Conservation (phyloP, 768 basidiomycete genomes). For the Tricholoma terreum region DNA sequence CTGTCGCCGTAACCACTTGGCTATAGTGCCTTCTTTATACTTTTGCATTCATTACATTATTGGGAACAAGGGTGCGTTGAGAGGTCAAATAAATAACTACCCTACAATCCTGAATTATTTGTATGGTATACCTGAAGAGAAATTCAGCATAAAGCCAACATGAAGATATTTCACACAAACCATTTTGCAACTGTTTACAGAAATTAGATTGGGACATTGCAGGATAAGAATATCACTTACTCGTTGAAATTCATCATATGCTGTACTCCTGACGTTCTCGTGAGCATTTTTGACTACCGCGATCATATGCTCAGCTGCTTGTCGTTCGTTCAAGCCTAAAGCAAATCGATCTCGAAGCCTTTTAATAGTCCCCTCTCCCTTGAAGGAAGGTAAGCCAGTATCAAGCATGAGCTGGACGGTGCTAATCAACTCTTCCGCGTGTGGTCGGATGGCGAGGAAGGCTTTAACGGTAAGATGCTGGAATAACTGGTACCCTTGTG, state of each 20-base stretch:
- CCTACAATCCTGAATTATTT: constrained; percentile 25
- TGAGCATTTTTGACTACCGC: constrained; percentile 86
- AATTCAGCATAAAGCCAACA: neutral
- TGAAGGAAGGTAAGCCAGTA: constrained; percentile 94
- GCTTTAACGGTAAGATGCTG: constrained; percentile 93
- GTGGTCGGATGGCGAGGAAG: constrained; percentile 94
- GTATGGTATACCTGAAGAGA: constrained; percentile 40
- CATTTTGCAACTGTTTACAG: constrained; percentile 36
- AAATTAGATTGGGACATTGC: neutral
- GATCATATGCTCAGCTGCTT: constrained; percentile 95
- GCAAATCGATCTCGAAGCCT: constrained; percentile 86
- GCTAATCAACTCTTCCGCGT: constrained; percentile 85
- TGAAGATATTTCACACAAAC: constrained; percentile 19
- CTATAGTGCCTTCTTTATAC: constrained; percentile 44
- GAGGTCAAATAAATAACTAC: neutral
- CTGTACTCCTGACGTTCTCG: constrained; percentile 90
- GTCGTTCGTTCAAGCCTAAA: constrained; percentile 75
- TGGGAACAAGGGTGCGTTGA: too few relatives aligned
- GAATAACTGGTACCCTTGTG: constrained; percentile 93
- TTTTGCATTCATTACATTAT: too few relatives aligned
- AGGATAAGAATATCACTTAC: constrained; percentile 38
- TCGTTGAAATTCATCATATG: constrained; percentile 94
- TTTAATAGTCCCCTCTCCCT: constrained; percentile 89
- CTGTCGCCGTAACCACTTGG: constrained; percentile 79
- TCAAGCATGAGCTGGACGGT: constrained; percentile 93